Percentiles rank a stretch among this genome's conserved stretches.
phyloP scores from a whole-genome alignment of 1,284 basidiomycete species.

The Singerocomus inundabilis region DNA sequence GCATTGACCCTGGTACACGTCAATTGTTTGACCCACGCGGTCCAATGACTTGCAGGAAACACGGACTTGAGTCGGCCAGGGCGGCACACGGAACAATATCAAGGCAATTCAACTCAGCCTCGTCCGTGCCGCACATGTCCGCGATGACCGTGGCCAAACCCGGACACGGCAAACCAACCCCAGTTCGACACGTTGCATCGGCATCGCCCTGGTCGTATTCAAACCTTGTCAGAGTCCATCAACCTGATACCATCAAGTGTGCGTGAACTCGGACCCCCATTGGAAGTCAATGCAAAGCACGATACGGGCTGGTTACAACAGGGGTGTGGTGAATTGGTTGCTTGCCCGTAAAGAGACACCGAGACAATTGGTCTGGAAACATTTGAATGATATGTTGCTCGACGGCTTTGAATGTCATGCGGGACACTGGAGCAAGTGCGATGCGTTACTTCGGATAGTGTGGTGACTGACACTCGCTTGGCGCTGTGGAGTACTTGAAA shows the following conservation, averaged over 20 bases:
- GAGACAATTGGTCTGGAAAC: constrained; percentile 13
- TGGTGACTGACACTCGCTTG: no score
- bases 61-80: constrained; percentile 8
- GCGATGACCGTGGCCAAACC: constrained; percentile 29
- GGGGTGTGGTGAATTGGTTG: neutral
- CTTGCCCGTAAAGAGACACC: constrained; percentile 3
- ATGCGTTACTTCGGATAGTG: no score
- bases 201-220: constrained; percentile 14
- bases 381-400: neutral
- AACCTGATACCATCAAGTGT: constrained; percentile 3
- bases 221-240: constrained; percentile 7
- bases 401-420: neutral
- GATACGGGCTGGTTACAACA: neutral
- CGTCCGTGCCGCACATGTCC: constrained; percentile 11
- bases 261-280: neutral
- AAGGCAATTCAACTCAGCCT: constrained; percentile 9
- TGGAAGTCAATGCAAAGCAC: neutral
- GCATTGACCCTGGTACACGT: neutral
- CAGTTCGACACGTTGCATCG: constrained; percentile 1
- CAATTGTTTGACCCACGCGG: constrained; percentile 23
- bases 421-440: no score
- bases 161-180: neutral
- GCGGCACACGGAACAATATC: constrained; percentile 7
- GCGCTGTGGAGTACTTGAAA: no score
- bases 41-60: constrained; percentile 13